These are phyloP conservation scores for Magnolia kwangsiensis DNA, from an alignment of 164 flowering plant genomes.

Conservation along the genomic window DNA sequence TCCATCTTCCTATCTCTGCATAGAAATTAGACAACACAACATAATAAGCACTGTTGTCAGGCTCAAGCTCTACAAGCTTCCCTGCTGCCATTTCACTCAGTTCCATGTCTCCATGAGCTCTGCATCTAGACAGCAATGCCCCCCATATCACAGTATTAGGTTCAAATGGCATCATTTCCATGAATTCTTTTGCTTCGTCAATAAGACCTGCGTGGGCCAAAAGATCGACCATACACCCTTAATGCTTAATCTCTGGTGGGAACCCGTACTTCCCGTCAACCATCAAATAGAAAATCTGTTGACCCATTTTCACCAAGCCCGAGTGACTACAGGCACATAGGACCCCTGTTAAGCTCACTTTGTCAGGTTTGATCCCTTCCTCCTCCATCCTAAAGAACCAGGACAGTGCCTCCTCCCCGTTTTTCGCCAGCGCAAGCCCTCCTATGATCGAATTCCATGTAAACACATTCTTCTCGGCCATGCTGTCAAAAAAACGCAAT, in stretches of 20 bases:
- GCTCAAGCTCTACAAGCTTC: constrained; percentile 50
- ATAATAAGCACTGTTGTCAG: constrained; percentile 38
- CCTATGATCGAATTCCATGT: constrained; percentile 55
- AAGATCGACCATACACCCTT: constrained; percentile 50
- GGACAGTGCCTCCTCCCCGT: constrained; percentile 35
- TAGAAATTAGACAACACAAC: constrained; percentile 45
- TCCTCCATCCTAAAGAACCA: constrained; percentile 42
- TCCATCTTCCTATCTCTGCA: constrained; percentile 56
- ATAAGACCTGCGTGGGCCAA: constrained; percentile 40
- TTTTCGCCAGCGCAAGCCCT: constrained; percentile 49
- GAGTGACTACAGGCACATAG: constrained; percentile 52
- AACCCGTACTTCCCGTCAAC: constrained; percentile 35
- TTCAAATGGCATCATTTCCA: constrained; percentile 42
- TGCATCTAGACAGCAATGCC: constrained; percentile 39
- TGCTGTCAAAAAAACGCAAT: constrained; percentile 33
- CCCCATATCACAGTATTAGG: constrained; percentile 52
- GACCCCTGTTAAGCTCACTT: constrained; percentile 38
- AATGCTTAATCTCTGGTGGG: constrained; percentile 39
- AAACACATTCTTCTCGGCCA: constrained; percentile 43
- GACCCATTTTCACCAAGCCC: constrained; percentile 43
- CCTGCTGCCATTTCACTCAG: constrained; percentile 42
- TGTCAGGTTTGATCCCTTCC: constrained; percentile 39
- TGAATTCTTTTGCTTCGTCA: constrained; percentile 36
- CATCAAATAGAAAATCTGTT: constrained; percentile 31
- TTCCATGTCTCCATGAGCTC: constrained; percentile 36